Evolutionary conservation across 1,139 yeast species (phyloP).

Genomic region (Pichia inconspicua): DNA sequence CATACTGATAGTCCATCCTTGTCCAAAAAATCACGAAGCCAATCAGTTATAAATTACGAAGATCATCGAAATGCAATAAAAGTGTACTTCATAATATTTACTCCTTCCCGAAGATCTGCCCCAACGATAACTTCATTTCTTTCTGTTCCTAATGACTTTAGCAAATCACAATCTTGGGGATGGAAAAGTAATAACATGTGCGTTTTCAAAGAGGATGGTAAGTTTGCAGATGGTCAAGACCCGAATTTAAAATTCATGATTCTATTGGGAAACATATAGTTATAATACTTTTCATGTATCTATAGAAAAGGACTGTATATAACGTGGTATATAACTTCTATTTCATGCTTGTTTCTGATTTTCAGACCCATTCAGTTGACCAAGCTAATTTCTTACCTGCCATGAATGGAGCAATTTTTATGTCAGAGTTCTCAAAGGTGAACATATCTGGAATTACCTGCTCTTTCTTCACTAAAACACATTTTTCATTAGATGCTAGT

Average conservation of each 20-base stretch:
- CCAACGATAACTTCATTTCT: constrained; percentile 42
- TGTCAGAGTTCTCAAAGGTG: constrained; percentile 29
- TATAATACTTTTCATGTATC: neutral
- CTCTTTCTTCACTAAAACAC: constrained; percentile 43
- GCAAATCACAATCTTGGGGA: constrained; percentile 49
- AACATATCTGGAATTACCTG: constrained; percentile 54
- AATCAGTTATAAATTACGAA: constrained; percentile 31
- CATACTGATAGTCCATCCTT: neutral
- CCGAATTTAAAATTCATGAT: constrained; percentile 41
- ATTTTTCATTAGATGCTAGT: constrained; percentile 39
- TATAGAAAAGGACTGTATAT: neutral
- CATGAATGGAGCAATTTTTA: constrained; percentile 78
- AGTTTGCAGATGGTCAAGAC: constrained; percentile 34
- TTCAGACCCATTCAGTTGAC: constrained; percentile 63
- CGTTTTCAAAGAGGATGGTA: constrained; percentile 38
- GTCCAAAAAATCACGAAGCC: neutral
- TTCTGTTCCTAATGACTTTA: constrained; percentile 44
- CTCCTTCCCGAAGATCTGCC: constrained; percentile 40
- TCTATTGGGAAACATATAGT: constrained; percentile 35
- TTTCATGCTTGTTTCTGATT: too few relatives aligned
- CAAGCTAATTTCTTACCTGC: constrained; percentile 74
- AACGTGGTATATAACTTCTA: too few relatives aligned
- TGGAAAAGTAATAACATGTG: constrained; percentile 47
- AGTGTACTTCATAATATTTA: constrained; percentile 44
- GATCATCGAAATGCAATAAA: constrained; percentile 39